phyloP scores from a whole-genome alignment of 345 rosid species.

The Euphorbia lathyris region DNA sequence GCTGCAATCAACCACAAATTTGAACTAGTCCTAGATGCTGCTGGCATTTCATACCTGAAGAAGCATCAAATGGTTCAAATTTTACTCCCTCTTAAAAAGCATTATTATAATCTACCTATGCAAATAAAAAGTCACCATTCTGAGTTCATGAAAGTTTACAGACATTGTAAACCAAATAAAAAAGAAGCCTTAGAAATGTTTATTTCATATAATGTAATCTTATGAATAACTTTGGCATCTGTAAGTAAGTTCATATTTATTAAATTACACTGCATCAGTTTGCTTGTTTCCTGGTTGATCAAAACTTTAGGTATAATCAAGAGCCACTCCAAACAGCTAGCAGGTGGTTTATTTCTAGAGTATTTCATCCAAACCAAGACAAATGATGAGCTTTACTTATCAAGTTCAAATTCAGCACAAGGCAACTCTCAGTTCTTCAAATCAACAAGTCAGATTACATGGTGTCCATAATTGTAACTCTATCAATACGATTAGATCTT shows the following conservation, averaged over 20 bases:
- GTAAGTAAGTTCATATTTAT: background rate
- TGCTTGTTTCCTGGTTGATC: background rate
- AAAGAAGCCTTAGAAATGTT: background rate
- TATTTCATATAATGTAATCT: background rate
- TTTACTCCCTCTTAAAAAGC: background rate
- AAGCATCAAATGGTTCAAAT: background rate
- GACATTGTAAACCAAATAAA: background rate
- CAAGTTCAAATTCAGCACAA: background rate
- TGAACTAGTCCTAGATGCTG: constrained; percentile 5
- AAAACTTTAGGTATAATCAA: background rate
- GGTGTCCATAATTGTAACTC: background rate
- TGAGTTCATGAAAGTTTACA: no score
- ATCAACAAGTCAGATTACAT: background rate
- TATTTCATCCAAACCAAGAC: background rate
- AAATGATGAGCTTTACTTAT: background rate
- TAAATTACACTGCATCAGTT: background rate
- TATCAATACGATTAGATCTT: background rate
- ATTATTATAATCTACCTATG: background rate
- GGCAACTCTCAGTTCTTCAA: background rate
- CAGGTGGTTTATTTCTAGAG: background rate
- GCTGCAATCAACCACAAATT: constrained; percentile 1
- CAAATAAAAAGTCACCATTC: background rate
- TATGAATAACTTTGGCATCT: background rate
- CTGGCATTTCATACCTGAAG: constrained; percentile 17
- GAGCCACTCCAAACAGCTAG: background rate